Evolutionary conservation across 2,329 filamentous ascomycete genomes (phyloP), one percentile per base, ranked within the genome.

Genomic region (Scorias spongiosa): DNA sequence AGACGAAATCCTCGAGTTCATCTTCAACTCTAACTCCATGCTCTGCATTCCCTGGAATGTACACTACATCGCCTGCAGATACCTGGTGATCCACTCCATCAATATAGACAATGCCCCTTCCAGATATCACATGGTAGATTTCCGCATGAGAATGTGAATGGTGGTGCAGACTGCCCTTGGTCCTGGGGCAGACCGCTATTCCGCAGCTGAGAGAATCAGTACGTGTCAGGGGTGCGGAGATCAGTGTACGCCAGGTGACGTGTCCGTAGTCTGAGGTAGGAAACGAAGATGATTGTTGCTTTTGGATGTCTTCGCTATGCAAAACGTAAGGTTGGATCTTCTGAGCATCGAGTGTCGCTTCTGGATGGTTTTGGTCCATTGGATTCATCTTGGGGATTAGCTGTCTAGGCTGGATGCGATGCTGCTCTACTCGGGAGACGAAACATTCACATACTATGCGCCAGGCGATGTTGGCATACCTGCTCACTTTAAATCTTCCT

Each of bases 91-190:
- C 54, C 6, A 49, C 41, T 2, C 61, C 64, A 39, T 68, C 61
- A 12, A 69, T 60, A 0, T 49, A 56, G 2, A 68, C 55, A 7
- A 62, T 49, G 0, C 63, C 66, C 0, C 46, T 51, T 0, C 66
- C 66, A 0, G 57, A 47, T 0, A 62, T 53, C 14, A 70, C 52
- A 43, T 68, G 55, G 42, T 69, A 70, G 1, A 69, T 56, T 49
- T 69, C 66, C 0, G 66, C 60, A 32, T 69, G 66, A 3, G 46
- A 37, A 42, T 69, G 66, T 0, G 62, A 56, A 48, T 70, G 66
- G 1, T 49, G 46, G 37, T 58, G 60, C 6, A 67, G 51, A 43
- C 61, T 52, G 7, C 65, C 66, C 7, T 49, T 56, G 5, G 41
- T 38, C 1, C 57, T 52, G 1, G 57, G 56, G 44, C 58, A 64